Evolutionary conservation across 495 filamentous ascomycete species (phyloP).

Genomic region (Trypethelium eluteriae): DNA sequence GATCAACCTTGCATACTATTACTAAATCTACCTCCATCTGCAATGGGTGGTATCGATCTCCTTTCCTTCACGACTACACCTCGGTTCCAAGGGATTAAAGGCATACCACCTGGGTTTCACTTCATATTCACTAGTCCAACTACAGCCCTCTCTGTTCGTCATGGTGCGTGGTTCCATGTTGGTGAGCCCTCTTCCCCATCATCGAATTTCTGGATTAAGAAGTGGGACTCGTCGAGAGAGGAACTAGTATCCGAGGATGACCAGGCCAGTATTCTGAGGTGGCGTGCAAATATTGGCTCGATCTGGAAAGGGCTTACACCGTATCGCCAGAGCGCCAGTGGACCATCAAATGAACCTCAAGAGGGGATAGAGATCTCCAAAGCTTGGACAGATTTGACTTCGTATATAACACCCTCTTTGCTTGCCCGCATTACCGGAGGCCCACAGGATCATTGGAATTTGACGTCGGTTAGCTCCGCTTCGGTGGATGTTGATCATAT

Average conservation of each 20-base stretch:
- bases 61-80: conserved; percentile 40
- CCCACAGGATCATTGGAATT: conserved; percentile 42
- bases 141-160: conserved; percentile 46
- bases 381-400: conserved; percentile 44
- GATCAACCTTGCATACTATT: conserved; percentile 28
- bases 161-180: conserved; percentile 54
- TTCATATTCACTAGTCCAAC: conserved; percentile 47
- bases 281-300: conserved; percentile 39
- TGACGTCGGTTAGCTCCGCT: conserved; percentile 44
- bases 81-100: conserved; percentile 52
- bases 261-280: conserved; percentile 28
- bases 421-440: conserved; percentile 45
- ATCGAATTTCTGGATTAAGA: conserved; percentile 43
- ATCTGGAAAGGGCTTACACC: conserved; percentile 40
- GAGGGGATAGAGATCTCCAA: conserved; percentile 28
- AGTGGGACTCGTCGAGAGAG: conserved; percentile 46
- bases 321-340: conserved; percentile 33
- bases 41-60: conserved; percentile 37
- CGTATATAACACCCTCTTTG: conserved; percentile 40
- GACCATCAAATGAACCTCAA: conserved; percentile 9
- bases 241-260: conserved; percentile 31
- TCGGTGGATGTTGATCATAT: conserved; percentile 40
- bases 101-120: conserved; percentile 52
- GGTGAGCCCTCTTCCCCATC: conserved; percentile 24
- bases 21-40: conserved; percentile 31